Evolutionary conservation across 768 basidiomycete genomes (phyloP).

Genomic region (Neoboletus brunneissimus): DNA sequence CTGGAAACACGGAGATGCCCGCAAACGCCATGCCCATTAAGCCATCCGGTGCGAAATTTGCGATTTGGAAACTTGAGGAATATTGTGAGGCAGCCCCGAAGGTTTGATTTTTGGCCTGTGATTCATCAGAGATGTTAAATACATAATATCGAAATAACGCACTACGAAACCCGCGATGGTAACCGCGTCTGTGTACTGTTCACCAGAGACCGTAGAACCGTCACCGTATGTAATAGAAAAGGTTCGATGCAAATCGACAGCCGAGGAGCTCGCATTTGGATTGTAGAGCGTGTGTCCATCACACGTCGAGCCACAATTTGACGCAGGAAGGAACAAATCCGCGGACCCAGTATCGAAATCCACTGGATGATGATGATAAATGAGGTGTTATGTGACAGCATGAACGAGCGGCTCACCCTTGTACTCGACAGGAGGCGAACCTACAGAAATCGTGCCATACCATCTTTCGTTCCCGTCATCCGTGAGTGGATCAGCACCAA

Average conservation of each 20-base stretch:
- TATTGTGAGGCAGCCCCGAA: constrained; percentile 24
- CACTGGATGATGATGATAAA: constrained; percentile 12
- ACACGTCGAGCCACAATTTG: constrained; percentile 30
- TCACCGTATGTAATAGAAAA: constrained; percentile 45
- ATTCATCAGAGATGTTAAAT: constrained; percentile 3
- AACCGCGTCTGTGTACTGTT: constrained; percentile 41
- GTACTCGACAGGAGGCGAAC: constrained; percentile 22
- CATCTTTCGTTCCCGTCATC: constrained; percentile 16
- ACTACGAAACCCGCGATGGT: constrained; percentile 33
- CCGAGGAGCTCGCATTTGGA: constrained; percentile 32
- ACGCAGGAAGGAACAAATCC: constrained; percentile 33
- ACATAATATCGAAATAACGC: neutral
- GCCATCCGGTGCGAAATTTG: constrained; percentile 27
- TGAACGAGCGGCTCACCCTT: constrained; percentile 10
- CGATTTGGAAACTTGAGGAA: constrained; percentile 10
- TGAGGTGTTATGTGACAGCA: neutral
- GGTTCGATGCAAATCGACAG: constrained; percentile 15
- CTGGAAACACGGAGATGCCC: constrained; percentile 34
- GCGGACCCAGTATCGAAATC: constrained; percentile 38
- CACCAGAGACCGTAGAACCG: constrained; percentile 39
- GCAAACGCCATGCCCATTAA: constrained; percentile 45
- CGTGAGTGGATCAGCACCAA: constrained; percentile 10
- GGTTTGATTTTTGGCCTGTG: constrained; percentile 23
- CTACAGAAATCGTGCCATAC: constrained; percentile 27
- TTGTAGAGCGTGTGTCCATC: constrained; percentile 36